Percentiles rank a stretch among this genome's conserved stretches.
These are phyloP conservation scores for Tricharina praecox DNA, from an alignment of 495 filamentous ascomycete genomes.

Conservation along the genomic window DNA sequence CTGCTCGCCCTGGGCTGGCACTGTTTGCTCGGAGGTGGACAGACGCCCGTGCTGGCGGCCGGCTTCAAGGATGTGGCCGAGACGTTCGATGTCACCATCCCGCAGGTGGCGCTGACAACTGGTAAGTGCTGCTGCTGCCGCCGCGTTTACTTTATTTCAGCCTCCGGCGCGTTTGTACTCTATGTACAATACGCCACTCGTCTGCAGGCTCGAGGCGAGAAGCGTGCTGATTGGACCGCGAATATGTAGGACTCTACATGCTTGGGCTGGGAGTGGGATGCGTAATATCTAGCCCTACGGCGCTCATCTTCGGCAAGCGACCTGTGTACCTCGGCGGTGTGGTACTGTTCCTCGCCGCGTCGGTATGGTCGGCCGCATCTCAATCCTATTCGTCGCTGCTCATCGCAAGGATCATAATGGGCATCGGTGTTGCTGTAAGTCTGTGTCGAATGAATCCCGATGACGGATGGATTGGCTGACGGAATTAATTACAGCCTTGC, in stretches of 20 bases:
- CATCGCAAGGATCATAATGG: slow-evolving; percentile 69
- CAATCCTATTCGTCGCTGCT: slow-evolving; percentile 66
- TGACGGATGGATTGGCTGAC: too few relatives aligned
- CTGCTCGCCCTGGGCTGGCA: slow-evolving; percentile 76
- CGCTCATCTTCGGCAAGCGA: slow-evolving; percentile 78
- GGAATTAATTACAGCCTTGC: too few relatives aligned
- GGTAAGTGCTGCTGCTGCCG: slow-evolving; percentile 9
- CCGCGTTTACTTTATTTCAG: neutral
- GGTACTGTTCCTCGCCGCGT: slow-evolving; percentile 55
- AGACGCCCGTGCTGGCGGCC: slow-evolving; percentile 79
- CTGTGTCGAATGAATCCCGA: too few relatives aligned
- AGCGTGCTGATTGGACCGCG: too few relatives aligned
- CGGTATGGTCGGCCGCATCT: slow-evolving; percentile 74
- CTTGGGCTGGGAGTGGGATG: slow-evolving; percentile 77
- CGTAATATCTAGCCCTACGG: slow-evolving; percentile 64
- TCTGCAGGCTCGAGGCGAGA: too few relatives aligned
- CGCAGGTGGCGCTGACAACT: slow-evolving; percentile 72
- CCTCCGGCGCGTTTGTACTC: too few relatives aligned
- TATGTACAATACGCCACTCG: too few relatives aligned
- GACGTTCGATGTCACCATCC: slow-evolving; percentile 51
- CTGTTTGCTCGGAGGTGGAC: slow-evolving; percentile 82
- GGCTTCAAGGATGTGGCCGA: slow-evolving; percentile 70
- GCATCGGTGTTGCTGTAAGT: slow-evolving; percentile 47
- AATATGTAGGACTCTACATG: slow-evolving; percentile 65
- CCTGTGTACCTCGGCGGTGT: slow-evolving; percentile 76